A percentile compares a stretch with the other conserved stretches of the same genome.
These are phyloP conservation scores for Tylopilus rubrobrunneus DNA, from an alignment of 768 basidiomycete species.

Conservation along the genomic window DNA sequence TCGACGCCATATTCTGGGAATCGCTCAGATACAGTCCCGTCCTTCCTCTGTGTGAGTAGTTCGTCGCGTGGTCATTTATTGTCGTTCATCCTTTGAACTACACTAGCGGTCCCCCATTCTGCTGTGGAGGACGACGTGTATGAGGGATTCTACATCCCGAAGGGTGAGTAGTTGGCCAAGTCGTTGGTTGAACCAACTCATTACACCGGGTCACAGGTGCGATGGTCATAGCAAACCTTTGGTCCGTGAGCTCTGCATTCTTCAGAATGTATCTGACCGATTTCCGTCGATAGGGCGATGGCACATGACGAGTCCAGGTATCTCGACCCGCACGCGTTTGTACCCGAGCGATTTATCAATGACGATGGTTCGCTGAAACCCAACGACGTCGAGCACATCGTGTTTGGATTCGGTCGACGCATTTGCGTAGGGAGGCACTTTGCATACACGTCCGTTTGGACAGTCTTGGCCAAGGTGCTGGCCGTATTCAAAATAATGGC, in stretches of 20 bases:
- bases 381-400: not conserved
- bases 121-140: no score
- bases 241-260: conserved; percentile 11
- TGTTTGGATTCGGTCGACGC: conserved; percentile 17
- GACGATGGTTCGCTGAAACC: not conserved
- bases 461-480: not conserved
- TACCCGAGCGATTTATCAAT: not conserved
- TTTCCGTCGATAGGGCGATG: not conserved
- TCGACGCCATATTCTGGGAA: not conserved
- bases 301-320: not conserved
- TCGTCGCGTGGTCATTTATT: no score
- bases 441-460: conserved; percentile 4
- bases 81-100: not conserved
- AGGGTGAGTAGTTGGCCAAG: no score
- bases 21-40: not conserved
- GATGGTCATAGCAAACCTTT: conserved; percentile 24
- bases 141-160: no score
- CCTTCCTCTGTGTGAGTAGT: not conserved
- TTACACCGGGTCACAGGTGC: conserved; percentile 6
- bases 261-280: not conserved
- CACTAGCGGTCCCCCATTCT: no score
- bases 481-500: not conserved
- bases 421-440: conserved; percentile 15
- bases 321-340: not conserved
- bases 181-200: not conserved